Conservation (phyloP, 805 yeast species). For the Monosporozyma servazzii region DNA sequence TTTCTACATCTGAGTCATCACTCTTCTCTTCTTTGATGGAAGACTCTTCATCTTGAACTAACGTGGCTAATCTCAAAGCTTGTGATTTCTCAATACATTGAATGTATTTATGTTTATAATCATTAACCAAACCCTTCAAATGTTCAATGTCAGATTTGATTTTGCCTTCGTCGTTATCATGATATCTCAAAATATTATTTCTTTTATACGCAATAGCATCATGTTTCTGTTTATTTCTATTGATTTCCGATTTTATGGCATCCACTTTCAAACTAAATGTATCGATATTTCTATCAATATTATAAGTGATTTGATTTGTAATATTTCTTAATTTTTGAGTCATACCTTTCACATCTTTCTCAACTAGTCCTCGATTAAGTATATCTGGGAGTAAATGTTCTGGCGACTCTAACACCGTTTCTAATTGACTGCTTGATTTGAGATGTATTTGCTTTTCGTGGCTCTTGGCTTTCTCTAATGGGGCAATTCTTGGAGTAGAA, state of each 20-base stretch:
- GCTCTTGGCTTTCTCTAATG: background rate
- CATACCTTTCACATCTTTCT: background rate
- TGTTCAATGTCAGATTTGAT: background rate
- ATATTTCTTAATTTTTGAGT: background rate
- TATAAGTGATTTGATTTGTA: slow-evolving; percentile 1
- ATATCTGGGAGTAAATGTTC: background rate
- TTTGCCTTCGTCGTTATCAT: background rate
- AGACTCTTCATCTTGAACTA: slow-evolving; percentile 48
- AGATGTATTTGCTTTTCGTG: background rate
- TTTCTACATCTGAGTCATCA: background rate
- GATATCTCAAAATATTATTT: background rate
- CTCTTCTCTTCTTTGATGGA: slow-evolving; percentile 6
- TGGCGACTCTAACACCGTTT: background rate
- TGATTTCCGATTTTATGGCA: background rate
- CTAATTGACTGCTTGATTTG: background rate
- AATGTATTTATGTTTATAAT: slow-evolving; percentile 8
- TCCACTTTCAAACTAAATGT: background rate
- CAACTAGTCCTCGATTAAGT: background rate
- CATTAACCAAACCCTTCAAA: slow-evolving; percentile 4
- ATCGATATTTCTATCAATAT: background rate
- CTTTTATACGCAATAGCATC: background rate
- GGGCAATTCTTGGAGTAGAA: background rate
- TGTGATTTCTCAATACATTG: slow-evolving; percentile 52
- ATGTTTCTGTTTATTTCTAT: background rate
- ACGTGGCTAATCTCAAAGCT: slow-evolving; percentile 48